A percentile compares a stretch with the other conserved stretches of the same genome.
Evolutionary conservation across 2,329 filamentous ascomycete genomes (phyloP).

Genomic region (Xylariaceae sp.): DNA sequence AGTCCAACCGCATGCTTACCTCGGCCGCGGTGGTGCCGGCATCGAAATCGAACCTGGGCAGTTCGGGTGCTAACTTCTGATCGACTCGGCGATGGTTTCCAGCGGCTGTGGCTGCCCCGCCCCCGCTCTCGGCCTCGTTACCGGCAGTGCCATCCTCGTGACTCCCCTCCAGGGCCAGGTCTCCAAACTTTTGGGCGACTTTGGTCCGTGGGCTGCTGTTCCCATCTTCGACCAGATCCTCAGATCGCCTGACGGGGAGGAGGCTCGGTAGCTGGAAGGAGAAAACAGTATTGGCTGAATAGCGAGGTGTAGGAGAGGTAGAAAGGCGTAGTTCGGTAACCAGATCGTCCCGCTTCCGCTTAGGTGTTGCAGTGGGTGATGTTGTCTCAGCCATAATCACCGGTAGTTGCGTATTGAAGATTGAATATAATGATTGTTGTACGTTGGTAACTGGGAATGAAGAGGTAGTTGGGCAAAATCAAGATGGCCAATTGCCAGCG

Average conservation of each 20-base stretch:
- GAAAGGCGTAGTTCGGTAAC: slow-evolving; percentile 39
- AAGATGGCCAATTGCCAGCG: neutral
- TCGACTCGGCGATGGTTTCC: slow-evolving; percentile 19
- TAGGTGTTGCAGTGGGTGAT: slow-evolving; percentile 46
- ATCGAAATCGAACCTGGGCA: slow-evolving; percentile 39
- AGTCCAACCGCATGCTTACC: slow-evolving; percentile 36
- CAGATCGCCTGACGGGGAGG: slow-evolving; percentile 16
- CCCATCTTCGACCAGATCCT: slow-evolving; percentile 48
- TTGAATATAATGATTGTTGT: neutral
- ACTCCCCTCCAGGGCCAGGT: slow-evolving; percentile 49
- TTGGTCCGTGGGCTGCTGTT: slow-evolving; percentile 58
- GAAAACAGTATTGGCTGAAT: slow-evolving; percentile 43
- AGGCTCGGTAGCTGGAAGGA: slow-evolving; percentile 50
- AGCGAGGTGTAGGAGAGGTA: slow-evolving; percentile 33
- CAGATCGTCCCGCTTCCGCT: slow-evolving; percentile 52
- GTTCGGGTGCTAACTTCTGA: slow-evolving; percentile 23
- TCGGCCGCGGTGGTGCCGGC: slow-evolving; percentile 25
- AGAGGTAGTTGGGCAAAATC: neutral
- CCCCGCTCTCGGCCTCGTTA: slow-evolving; percentile 46
- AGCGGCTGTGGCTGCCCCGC: slow-evolving; percentile 46
- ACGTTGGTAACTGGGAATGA: neutral
- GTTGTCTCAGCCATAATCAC: slow-evolving; percentile 32
- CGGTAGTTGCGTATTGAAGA: neutral
- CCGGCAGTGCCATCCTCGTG: slow-evolving; percentile 13
- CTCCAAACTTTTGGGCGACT: slow-evolving; percentile 59